Conservation (phyloP, 2,329 filamentous ascomycete species). For the Pseudophaeomoniella oleicola region DNA sequence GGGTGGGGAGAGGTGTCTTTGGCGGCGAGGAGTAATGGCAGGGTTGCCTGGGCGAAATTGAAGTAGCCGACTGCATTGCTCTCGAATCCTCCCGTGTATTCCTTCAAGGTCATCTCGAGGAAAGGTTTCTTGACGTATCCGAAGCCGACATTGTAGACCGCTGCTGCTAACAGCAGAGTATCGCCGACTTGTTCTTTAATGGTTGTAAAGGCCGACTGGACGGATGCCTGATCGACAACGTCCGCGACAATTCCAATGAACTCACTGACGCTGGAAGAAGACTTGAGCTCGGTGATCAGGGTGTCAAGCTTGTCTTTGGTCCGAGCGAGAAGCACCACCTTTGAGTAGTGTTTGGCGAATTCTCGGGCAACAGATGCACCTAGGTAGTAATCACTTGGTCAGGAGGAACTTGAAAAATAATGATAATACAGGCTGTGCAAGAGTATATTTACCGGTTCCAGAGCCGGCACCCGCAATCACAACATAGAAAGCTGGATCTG, state of each 20-base stretch:
- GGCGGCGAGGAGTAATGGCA: conserved; percentile 56
- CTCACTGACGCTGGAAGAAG: conserved; percentile 39
- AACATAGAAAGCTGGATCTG: too few species aligned
- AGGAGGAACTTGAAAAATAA: too few species aligned
- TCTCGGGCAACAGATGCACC: conserved; percentile 45
- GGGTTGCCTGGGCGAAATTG: conserved; percentile 55
- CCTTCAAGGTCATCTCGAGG: conserved; percentile 43
- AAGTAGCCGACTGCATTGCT: conserved; percentile 45
- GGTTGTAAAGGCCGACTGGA: conserved; percentile 37
- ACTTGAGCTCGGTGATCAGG: conserved; percentile 46
- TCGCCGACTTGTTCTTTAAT: conserved; percentile 38
- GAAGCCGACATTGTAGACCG: conserved; percentile 47
- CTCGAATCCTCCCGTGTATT: conserved; percentile 37
- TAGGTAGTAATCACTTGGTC: too few species aligned
- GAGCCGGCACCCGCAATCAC: too few species aligned
- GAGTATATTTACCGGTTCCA: too few species aligned
- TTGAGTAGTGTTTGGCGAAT: conserved; percentile 43
- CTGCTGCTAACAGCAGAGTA: conserved; percentile 31
- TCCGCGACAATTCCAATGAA: conserved; percentile 48
- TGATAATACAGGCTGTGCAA: too few species aligned
- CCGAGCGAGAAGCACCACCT: conserved; percentile 44
- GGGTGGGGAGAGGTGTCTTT: conserved; percentile 44
- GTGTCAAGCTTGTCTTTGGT: conserved; percentile 40
- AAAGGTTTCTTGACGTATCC: conserved; percentile 45
- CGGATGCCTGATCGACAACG: conserved; percentile 35